A percentile compares a stretch with the other conserved stretches of the same genome.
Conservation (phyloP, 768 basidiomycete species). For the Russula emetica region DNA sequence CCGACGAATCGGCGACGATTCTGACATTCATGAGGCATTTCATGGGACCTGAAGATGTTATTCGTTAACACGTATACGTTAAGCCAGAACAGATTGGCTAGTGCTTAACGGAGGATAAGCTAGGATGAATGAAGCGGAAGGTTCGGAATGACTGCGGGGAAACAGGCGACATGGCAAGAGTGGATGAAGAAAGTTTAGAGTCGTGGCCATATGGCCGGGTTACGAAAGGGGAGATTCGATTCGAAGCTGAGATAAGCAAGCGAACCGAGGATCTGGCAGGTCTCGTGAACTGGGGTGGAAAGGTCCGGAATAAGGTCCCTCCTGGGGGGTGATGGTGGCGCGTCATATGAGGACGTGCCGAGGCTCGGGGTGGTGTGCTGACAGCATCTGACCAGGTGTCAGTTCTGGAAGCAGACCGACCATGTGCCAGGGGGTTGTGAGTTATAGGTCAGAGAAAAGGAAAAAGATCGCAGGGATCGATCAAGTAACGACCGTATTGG, state of each 20-base stretch:
- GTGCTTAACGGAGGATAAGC: conserved; percentile 1
- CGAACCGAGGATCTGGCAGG: conserved; percentile 18
- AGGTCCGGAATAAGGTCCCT: conserved; percentile 16
- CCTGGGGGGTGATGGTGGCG: conserved; percentile 20
- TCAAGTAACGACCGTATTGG: background rate
- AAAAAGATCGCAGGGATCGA: background rate
- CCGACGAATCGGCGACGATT: background rate
- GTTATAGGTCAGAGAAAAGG: background rate
- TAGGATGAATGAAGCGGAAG: background rate
- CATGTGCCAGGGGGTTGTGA: conserved; percentile 23
- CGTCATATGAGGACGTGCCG: conserved; percentile 24
- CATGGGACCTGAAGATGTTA: background rate
- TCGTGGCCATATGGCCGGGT: conserved; percentile 18
- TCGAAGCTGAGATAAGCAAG: conserved; percentile 21
- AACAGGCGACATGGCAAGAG: conserved; percentile 14
- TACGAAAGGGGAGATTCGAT: conserved; percentile 10
- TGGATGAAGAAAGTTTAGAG: conserved; percentile 26
- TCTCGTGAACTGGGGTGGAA: conserved; percentile 23
- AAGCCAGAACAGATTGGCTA: conserved; percentile 3
- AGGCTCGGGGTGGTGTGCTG: conserved; percentile 16
- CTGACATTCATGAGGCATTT: background rate
- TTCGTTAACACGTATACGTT: background rate
- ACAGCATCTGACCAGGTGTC: conserved; percentile 25
- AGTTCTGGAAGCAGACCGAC: conserved; percentile 7
- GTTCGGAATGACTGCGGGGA: conserved; percentile 26